phyloP scores from a whole-genome alignment of 371 early-diverging fungal genomes.

The Mortierella sp. region DNA sequence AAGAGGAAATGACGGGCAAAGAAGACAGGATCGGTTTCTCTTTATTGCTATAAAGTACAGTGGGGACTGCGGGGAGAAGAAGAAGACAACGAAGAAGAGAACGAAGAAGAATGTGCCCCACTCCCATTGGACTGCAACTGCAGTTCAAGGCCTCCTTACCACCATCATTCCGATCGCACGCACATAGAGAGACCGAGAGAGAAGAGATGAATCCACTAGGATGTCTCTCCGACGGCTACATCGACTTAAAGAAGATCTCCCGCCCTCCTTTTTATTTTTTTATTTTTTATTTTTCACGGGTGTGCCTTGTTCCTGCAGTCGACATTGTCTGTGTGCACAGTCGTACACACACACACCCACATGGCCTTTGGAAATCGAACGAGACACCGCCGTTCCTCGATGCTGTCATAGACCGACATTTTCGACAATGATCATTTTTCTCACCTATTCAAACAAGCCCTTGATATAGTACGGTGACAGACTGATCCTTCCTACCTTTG shows the following conservation, averaged over 20 bases:
- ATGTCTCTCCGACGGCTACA: not conserved
- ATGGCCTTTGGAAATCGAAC: slow-evolving; percentile 3
- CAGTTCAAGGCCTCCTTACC: not conserved
- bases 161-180: not conserved
- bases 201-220: not conserved
- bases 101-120: too few relatives aligned
- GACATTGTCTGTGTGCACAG: not conserved
- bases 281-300: not conserved
- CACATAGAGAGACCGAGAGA: not conserved
- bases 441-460: not conserved
- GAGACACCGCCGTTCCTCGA: not conserved
- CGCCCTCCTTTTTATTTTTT: slow-evolving; percentile 1
- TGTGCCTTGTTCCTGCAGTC: slow-evolving; percentile 2
- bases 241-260: not conserved
- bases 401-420: not conserved
- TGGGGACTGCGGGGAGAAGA: not conserved
- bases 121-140: not conserved
- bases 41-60: not conserved
- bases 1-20: slow-evolving; percentile 6
- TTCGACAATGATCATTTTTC: not conserved
- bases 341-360: not conserved
- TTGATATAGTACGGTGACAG: not conserved
- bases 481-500: not conserved
- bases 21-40: not conserved
- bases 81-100: not conserved